A percentile compares a stretch with the other conserved stretches of the same genome.
These are phyloP conservation scores for Cytospora chrysosperma DNA, from an alignment of 2,329 filamentous ascomycete species.

Conservation along the genomic window DNA sequence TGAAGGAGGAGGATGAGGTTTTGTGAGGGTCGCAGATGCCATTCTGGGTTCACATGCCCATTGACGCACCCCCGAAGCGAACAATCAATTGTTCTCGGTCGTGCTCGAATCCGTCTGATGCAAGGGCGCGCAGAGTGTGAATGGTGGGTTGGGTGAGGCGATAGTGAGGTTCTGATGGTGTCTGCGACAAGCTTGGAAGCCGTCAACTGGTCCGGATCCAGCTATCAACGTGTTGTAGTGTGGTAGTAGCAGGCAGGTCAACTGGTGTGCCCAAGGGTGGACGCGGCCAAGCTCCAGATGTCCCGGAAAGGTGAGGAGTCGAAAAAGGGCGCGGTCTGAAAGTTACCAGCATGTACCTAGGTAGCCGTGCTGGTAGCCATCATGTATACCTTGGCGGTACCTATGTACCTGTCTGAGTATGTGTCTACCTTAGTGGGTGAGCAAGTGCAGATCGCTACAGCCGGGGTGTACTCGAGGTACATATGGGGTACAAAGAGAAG, in stretches of 20 bases:
- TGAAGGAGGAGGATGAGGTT: conserved; percentile 26
- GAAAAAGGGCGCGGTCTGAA: neutral
- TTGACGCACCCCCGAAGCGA: conserved; percentile 10
- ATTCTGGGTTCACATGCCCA: conserved; percentile 29
- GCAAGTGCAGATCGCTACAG: too few species aligned
- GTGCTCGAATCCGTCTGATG: neutral
- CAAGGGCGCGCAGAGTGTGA: neutral
- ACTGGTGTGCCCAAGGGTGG: neutral
- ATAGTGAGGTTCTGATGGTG: neutral
- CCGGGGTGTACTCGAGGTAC: neutral
- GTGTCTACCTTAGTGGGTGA: too few species aligned
- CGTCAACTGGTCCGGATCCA: neutral
- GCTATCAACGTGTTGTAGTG: neutral
- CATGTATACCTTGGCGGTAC: neutral
- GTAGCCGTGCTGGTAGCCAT: neutral
- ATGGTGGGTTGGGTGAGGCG: neutral
- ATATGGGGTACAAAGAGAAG: neutral
- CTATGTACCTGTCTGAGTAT: neutral
- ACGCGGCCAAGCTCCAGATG: neutral
- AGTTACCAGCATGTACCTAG: too few species aligned
- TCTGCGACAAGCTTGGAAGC: neutral
- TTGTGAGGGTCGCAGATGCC: conserved; percentile 39
- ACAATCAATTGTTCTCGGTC: conserved; percentile 24
- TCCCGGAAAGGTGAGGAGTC: too few species aligned
- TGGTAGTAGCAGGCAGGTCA: too few species aligned